Evolutionary conservation across 495 filamentous ascomycete species (phyloP), one percentile per base, ranked within the genome.

Genomic region (Talaromyces wortmannii): DNA sequence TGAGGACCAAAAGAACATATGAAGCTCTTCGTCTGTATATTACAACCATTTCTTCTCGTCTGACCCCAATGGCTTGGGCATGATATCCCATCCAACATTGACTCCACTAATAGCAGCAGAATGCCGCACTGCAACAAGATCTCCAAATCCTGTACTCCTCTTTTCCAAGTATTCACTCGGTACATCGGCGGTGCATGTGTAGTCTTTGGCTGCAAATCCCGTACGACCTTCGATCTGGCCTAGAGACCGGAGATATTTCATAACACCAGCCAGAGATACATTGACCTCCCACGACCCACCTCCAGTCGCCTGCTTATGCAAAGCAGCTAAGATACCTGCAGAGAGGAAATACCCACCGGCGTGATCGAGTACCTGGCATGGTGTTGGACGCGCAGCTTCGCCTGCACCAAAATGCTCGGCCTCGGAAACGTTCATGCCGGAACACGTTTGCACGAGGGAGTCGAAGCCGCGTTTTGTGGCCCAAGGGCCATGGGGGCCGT

Each of bases 321-420:
- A 64, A 8, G 79, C 83, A 6, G 73, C 67, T 56, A 83, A 69
- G 8, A 81, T 77, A 16, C 78, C 78, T 33, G 80, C 66, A 7
- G 76, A 74, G 8, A 82, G 82, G 55, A 83, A 74, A 55, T 72
- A 75, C 3, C 72, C 84, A 4, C 83, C 84, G 10, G 83, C 79
- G 63, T 89, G 86, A 63, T 88, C 85, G 13, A 81, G 82, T 4
- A 58, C 62, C 48, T 67, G 62, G 47, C 62, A 67, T 13, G 62
- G 71, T 68, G 83, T 85, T 16, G 84, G 82, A 57, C 86, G 86
- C 0, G 83, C 83, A 56, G 79, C 76, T n/a, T 72, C 60, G 6
- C 84, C 84, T 57, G 84, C 82, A 6, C 77, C 78, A 75, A 79
- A 86, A 63, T 63, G 62, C 44, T 64, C 52, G 1, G 64, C 64